Evolutionary conservation across 768 basidiomycete species (phyloP).

Genomic region (Lactarius indigo): DNA sequence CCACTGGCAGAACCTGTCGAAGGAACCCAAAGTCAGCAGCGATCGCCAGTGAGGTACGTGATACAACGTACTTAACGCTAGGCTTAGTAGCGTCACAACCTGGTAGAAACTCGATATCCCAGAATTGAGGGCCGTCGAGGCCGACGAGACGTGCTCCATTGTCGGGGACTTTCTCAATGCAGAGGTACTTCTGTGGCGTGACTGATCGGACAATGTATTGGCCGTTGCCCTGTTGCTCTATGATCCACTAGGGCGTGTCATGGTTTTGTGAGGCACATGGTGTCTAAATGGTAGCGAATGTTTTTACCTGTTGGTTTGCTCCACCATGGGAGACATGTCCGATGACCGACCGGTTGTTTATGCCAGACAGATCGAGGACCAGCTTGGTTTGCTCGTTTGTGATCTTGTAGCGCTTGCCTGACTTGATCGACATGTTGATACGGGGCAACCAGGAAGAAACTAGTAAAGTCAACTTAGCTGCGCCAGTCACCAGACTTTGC

Average conservation of each 20-base stretch:
- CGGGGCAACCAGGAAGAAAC: neutral
- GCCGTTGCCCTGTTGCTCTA: neutral
- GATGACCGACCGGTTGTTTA: neutral
- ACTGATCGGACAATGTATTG: neutral
- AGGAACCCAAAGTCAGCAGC: neutral
- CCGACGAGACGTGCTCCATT: neutral
- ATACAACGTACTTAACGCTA: neutral
- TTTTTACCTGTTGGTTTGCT: neutral
- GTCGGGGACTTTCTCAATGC: neutral
- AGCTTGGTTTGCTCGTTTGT: neutral
- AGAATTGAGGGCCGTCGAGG: neutral
- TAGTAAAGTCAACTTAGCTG: neutral
- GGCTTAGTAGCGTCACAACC: neutral
- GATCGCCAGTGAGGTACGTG: neutral
- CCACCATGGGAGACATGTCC: neutral
- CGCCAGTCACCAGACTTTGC: neutral
- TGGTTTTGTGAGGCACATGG: neutral
- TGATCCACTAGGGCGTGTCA: neutral
- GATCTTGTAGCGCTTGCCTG: neutral
- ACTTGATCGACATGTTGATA: neutral
- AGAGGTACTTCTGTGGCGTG: neutral
- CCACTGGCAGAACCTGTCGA: neutral
- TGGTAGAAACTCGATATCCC: neutral
- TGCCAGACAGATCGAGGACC: neutral
- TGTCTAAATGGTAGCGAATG: neutral